Base-by-base conservation (phyloP, 306 rosid species). In the Rosa chinensis region DNA sequence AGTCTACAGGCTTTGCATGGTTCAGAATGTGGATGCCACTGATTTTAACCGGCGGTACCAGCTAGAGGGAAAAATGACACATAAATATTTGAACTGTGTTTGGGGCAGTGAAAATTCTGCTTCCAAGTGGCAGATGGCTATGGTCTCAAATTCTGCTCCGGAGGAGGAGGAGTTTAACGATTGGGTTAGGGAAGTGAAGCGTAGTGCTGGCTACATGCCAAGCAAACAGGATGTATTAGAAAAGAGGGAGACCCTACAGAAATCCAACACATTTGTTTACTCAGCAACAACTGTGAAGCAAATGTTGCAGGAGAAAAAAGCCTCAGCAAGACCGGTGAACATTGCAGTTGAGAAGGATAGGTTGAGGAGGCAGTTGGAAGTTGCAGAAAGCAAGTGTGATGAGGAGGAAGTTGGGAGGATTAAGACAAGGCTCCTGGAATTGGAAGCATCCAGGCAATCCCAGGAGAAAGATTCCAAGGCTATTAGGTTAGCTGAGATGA, bases 61-160 rank as follows among this genome's bases (percentile, higher is more conserved):
- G 84, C 81, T 89, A 23, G 96, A 89, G 77, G 90, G 83, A 21
- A 85, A 78, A 78, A 84, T 77, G 40, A 91, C 96, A 23, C 80
- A 85, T 64, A 91, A 91, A 84, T 62, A 83, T 74, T 78, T 91
- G 75, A 61, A 85, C 67, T 91, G 96, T 79, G 80, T 81, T 10
- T 89, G 88, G 90, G 96, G 89, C 3, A 89, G 87, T 76, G 93
- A 82, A 75, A 87, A 20, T 74, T 89, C 91, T 1, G 88, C 90
- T n/a, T 25, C 79, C 6, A 91, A 74, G 63, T 84, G 86, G 86
- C 90, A 84, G 70, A 80, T 91, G 63, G 85, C 88, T 42, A 85
- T 84, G 44, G 87, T 89, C 76, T 91, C 93, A 59, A 86, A 91
- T 77, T 89, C 96, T 67, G 20, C 82, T 47, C 90, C 90, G 0